These are phyloP conservation scores for Aspergillus calidoustus DNA, from an alignment of 2,329 filamentous ascomycete genomes.

Conservation along the genomic window DNA sequence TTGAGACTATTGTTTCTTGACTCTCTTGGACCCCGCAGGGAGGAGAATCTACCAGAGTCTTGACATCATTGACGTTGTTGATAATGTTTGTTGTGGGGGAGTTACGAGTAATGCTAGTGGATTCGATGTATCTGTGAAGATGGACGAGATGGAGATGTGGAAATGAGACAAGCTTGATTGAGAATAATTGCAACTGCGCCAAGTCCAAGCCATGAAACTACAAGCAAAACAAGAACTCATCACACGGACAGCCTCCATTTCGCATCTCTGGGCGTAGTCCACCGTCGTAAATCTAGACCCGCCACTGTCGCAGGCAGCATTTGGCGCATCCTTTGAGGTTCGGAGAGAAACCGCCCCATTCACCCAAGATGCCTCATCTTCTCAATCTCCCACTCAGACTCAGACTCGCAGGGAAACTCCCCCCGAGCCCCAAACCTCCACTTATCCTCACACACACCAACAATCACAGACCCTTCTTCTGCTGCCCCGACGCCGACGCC, in stretches of 20 bases:
- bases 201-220: no score
- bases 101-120: not conserved
- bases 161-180: not conserved
- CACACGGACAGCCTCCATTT: not conserved
- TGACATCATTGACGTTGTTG: not conserved
- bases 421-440: not conserved
- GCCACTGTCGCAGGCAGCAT: not conserved
- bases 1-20: not conserved
- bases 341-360: not conserved
- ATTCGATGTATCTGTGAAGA: not conserved
- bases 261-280: not conserved
- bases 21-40: no score
- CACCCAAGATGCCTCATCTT: no score
- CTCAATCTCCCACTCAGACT: no score
- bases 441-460: not conserved
- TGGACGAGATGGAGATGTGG: not conserved
- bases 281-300: not conserved
- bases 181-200: not conserved
- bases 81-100: not conserved
- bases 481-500: not conserved
- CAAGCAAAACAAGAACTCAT: not conserved
- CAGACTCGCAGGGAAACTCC: not conserved
- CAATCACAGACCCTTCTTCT: conserved; percentile 3
- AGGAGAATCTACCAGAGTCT: not conserved
- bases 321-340: not conserved